Conservation (phyloP, 495 filamentous ascomycete species). For the Diplogelasinospora grovesii region DNA sequence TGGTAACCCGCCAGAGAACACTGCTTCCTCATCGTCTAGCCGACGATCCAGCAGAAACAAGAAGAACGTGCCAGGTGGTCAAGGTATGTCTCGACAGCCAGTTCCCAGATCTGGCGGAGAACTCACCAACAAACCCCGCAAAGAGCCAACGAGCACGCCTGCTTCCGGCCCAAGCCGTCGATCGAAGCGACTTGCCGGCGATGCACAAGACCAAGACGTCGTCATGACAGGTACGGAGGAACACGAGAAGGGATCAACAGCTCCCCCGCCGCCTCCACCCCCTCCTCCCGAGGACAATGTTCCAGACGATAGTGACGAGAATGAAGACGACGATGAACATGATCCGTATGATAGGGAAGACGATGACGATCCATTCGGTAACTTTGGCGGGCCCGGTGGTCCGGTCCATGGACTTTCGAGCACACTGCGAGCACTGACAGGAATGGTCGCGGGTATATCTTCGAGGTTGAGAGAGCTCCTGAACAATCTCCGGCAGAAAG, state of each 20-base stretch:
- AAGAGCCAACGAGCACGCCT: slow-evolving; percentile 13
- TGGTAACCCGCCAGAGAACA: slow-evolving; percentile 21
- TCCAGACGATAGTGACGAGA: slow-evolving; percentile 41
- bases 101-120: too few species aligned
- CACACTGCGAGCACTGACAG: slow-evolving; percentile 77
- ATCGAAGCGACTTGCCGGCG: slow-evolving; percentile 48
- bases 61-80: slow-evolving; percentile 42
- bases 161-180: slow-evolving; percentile 38
- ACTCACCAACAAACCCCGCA: slow-evolving; percentile 6
- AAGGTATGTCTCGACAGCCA: slow-evolving; percentile 13
- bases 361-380: slow-evolving; percentile 75
- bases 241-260: slow-evolving; percentile 46
- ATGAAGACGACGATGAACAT: slow-evolving; percentile 50
- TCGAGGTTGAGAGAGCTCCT: slow-evolving; percentile 77
- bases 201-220: slow-evolving; percentile 45
- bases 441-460: slow-evolving; percentile 83
- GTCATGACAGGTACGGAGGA: slow-evolving; percentile 56
- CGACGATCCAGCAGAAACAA: slow-evolving; percentile 63
- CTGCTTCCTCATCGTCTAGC: slow-evolving; percentile 49
- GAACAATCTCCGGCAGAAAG: slow-evolving; percentile 75
- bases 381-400: slow-evolving; percentile 59
- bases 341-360: slow-evolving; percentile 33
- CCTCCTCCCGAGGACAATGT: slow-evolving; percentile 42
- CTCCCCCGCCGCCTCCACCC: slow-evolving; percentile 32
- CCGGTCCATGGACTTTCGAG: slow-evolving; percentile 61